phyloP scores from a whole-genome alignment of 2,329 filamentous ascomycete species.

The Scytalidium lignicola region DNA sequence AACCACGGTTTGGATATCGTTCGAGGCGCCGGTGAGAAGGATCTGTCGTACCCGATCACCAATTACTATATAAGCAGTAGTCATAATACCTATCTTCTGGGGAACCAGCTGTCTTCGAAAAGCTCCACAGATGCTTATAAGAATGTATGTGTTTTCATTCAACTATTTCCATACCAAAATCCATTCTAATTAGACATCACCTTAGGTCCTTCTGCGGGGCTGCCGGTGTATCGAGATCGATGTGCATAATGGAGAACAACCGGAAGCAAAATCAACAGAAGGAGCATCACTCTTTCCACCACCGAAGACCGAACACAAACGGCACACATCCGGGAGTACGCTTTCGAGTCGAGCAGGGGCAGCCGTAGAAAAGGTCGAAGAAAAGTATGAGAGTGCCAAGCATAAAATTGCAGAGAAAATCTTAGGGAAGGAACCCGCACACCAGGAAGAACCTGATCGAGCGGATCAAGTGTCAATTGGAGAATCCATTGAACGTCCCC shows the following conservation, averaged over 20 bases:
- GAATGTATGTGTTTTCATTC: slow-evolving; percentile 46
- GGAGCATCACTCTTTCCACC: slow-evolving; percentile 7
- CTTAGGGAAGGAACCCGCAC: slow-evolving; percentile 8
- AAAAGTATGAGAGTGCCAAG: slow-evolving; percentile 22
- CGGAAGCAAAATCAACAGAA: slow-evolving; percentile 23
- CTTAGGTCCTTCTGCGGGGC: slow-evolving; percentile 64
- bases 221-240: slow-evolving; percentile 94
- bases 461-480: slow-evolving; percentile 11
- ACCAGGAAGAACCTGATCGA: slow-evolving; percentile 11
- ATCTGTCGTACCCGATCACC: slow-evolving; percentile 27
- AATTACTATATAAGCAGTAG: slow-evolving; percentile 95
- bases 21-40: slow-evolving; percentile 17
- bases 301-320: slow-evolving; percentile 40
- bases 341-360: slow-evolving; percentile 25
- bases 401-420: slow-evolving; percentile 8
- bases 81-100: slow-evolving; percentile 88
- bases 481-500: slow-evolving; percentile 20
- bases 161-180: slow-evolving; percentile 2
- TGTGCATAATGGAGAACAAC: slow-evolving; percentile 72
- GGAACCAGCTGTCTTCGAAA: slow-evolving; percentile 76
- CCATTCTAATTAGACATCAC: not conserved
- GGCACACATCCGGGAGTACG: slow-evolving; percentile 25
- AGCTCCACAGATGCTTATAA: slow-evolving; percentile 76
- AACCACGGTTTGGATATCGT: slow-evolving; percentile 23
- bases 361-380: slow-evolving; percentile 21